phyloP scores from a whole-genome alignment of 495 filamentous ascomycete genomes.

The Talaromyces liani region DNA sequence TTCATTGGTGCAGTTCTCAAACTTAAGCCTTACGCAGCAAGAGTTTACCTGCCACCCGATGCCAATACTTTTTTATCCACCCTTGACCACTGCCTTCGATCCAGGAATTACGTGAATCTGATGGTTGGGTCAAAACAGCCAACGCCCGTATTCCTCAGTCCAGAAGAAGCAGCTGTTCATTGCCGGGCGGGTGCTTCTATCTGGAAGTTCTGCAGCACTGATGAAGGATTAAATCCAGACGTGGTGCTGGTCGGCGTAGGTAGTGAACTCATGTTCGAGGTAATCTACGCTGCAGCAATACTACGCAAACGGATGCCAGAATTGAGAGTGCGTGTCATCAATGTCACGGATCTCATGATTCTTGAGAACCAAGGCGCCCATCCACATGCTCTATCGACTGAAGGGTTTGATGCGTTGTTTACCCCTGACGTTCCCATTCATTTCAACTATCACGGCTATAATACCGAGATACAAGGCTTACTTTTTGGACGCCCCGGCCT shows the following conservation, averaged over 20 bases:
- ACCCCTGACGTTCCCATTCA: conserved; percentile 51
- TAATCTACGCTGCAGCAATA: conserved; percentile 55
- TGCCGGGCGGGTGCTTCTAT: conserved; percentile 56
- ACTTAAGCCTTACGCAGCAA: conserved; percentile 54
- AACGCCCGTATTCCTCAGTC: conserved; percentile 56
- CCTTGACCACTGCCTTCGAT: conserved; percentile 55
- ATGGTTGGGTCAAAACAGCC: conserved; percentile 71
- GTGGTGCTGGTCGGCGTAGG: conserved; percentile 66
- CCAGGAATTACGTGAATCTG: conserved; percentile 62
- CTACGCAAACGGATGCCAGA: conserved; percentile 45
- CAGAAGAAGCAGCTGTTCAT: conserved; percentile 59
- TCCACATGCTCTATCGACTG: conserved; percentile 50
- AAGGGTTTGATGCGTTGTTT: conserved; percentile 54
- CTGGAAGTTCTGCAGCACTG: conserved; percentile 59
- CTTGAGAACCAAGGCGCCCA: conserved; percentile 52
- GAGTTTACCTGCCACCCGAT: conserved; percentile 70
- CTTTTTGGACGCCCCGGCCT: conserved; percentile 51
- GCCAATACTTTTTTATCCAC: conserved; percentile 67
- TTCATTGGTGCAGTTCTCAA: conserved; percentile 70
- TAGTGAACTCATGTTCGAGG: conserved; percentile 64
- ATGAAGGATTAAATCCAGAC: conserved; percentile 52
- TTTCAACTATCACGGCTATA: conserved; percentile 70
- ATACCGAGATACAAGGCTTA: conserved; percentile 53
- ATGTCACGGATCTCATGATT: conserved; percentile 70
- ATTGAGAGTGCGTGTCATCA: conserved; percentile 57